Percentiles rank a stretch among this genome's conserved stretches.
Conservation (phyloP, 1,284 basidiomycete species). For the Microbotryum lychnidis-dioicae region DNA sequence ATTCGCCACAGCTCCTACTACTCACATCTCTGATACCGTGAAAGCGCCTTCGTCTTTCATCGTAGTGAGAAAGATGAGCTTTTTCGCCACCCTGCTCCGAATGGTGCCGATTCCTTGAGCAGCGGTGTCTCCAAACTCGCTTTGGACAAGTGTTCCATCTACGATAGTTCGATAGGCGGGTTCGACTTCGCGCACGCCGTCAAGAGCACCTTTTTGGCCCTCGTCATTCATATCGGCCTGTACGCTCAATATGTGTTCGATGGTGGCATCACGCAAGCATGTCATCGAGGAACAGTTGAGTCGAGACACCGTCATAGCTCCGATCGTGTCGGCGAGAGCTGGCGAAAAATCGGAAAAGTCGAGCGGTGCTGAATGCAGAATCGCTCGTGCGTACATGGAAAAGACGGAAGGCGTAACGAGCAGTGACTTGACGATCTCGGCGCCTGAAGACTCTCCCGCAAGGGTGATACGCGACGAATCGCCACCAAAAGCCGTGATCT, state of each 20-base stretch:
- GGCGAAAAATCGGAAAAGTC: conserved; percentile 63
- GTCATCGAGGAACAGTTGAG: conserved; percentile 46
- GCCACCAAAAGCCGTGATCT: conserved; percentile 57
- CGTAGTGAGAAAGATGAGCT: conserved; percentile 28
- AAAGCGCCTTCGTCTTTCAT: conserved; percentile 27
- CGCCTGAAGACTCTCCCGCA: conserved; percentile 81
- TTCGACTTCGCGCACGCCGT: conserved; percentile 17
- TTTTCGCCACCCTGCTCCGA: conserved; percentile 3
- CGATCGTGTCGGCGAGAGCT: conserved; percentile 51
- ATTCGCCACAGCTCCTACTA: background rate
- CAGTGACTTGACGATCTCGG: conserved; percentile 59
- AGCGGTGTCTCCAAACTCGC: conserved; percentile 13
- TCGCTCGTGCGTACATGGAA: conserved; percentile 46
- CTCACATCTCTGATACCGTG: conserved; percentile 1
- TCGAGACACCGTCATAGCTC: conserved; percentile 49
- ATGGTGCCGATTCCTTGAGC: background rate
- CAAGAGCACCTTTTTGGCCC: conserved; percentile 50
- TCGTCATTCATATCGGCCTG: conserved; percentile 45
- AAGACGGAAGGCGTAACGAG: conserved; percentile 35
- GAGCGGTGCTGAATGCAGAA: conserved; percentile 78
- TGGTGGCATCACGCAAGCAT: conserved; percentile 51
- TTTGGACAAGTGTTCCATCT: conserved; percentile 28
- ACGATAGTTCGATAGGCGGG: conserved; percentile 18
- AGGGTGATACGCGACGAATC: conserved; percentile 58
- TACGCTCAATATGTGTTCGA: conserved; percentile 50